A percentile compares a stretch with the other conserved stretches of the same genome.
phyloP scores from a whole-genome alignment of 495 filamentous ascomycete species.

The Hamigera avellanea region DNA sequence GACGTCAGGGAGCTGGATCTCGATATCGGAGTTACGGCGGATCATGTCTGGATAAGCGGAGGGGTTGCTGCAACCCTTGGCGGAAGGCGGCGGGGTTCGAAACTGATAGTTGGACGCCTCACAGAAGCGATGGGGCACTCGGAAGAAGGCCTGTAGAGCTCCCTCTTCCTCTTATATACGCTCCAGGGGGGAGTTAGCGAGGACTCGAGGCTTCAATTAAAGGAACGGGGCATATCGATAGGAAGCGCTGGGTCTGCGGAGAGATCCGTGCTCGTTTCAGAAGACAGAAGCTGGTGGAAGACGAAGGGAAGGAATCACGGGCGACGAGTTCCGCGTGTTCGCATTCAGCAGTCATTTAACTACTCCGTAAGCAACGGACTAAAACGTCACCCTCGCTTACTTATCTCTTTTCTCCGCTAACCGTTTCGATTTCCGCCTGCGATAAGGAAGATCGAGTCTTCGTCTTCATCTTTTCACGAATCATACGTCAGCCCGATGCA shows the following conservation, averaged over 20 bases:
- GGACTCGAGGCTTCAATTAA: background rate
- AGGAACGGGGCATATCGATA: constrained; percentile 4
- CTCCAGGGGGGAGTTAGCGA: too few relatives aligned
- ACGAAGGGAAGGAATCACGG: background rate
- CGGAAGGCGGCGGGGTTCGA: constrained; percentile 7
- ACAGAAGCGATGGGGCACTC: too few relatives aligned
- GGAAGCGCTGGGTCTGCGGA: constrained; percentile 12
- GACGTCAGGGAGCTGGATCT: constrained; percentile 33
- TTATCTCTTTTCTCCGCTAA: too few relatives aligned
- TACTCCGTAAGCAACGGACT: too few relatives aligned
- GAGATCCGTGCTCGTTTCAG: constrained; percentile 35
- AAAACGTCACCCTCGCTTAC: too few relatives aligned
- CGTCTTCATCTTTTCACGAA: too few relatives aligned
- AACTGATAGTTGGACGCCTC: constrained; percentile 11
- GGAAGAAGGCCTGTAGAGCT: background rate
- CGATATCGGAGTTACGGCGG: constrained; percentile 37
- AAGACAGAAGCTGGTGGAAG: constrained; percentile 6
- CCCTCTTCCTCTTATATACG: background rate
- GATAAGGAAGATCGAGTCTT: too few relatives aligned
- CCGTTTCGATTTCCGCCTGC: too few relatives aligned
- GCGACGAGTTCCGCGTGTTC: too few relatives aligned
- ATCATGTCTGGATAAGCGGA: constrained; percentile 20
- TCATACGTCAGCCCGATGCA: too few relatives aligned
- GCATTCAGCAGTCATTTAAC: too few relatives aligned
- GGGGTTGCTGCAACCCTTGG: background rate